Evolutionary conservation across 805 yeast species (phyloP), one percentile per base, ranked within the genome.

Genomic region (Teunomyces kruisii): DNA sequence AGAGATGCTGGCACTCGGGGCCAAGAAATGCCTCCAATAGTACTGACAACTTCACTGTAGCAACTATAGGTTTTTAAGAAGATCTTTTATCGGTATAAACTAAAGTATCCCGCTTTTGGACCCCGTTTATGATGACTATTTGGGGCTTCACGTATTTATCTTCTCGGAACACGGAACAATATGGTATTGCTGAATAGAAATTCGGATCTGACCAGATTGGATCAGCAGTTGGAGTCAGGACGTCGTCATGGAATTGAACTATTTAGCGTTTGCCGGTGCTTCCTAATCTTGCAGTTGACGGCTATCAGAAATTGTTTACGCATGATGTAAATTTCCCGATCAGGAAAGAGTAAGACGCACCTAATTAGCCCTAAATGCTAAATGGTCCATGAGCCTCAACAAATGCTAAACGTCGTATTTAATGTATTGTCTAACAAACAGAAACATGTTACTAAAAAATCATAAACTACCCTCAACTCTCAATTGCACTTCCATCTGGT

Each of bases 401-500:
- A 6, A 19, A 19, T 4, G 6, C 22, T 4, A 19, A 19, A 19
- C 22, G 3, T 19, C 22, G 6, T 19, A 19, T 3, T 19, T 4
- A 19, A 6, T 3, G 22, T 4, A 19, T 19, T 19, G 22, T 4
- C 22, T 19, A 16, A 32, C 26, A 22, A 8, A 13, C 4, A 13
- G 7, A 19, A 35, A n/a, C 35, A 13, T 10, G n/a, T n/a, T n/a
- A n/a, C n/a, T 26, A 26, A 35, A 17, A 19, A 12, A 12, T 24
- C 22, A 35, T n/a, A 35, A 22, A 13, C n/a, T 19, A n/a, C 28
- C 38, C 6, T 35, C 28, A 6, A 19, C 26, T n/a, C 15, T 35
- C 38, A 35, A 35, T 9, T 35, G 27, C 12, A 19, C 12, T 13
- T 35, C 71, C 19, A 68, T 56, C 45, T 74, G 78, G 32, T 53